Percentiles rank a stretch among this genome's conserved stretches.
Conservation (phyloP, 768 basidiomycete species). For the Postia placenta region DNA sequence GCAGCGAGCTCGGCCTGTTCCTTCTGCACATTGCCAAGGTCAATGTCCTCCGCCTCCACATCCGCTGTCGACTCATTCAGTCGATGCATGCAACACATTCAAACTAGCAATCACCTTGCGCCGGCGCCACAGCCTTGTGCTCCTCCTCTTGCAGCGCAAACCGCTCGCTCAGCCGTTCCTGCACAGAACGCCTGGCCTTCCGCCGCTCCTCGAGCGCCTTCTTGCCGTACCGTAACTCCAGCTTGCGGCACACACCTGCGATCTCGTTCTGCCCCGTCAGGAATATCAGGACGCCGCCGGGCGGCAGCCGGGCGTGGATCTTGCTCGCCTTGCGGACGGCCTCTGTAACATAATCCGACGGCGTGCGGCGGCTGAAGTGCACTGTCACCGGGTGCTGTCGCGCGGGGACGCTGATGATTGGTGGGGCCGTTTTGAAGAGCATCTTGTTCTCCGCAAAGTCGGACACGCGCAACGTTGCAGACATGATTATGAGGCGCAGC, state of each 20-base stretch:
- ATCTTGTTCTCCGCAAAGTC: slow-evolving; percentile 87
- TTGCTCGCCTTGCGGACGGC: slow-evolving; percentile 86
- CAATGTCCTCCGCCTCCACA: slow-evolving; percentile 77
- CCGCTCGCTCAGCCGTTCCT: slow-evolving; percentile 9
- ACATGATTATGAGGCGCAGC: slow-evolving; percentile 94
- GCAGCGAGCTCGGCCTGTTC: slow-evolving; percentile 48
- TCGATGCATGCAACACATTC: background rate
- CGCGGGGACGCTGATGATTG: slow-evolving; percentile 81
- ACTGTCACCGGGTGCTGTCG: slow-evolving; percentile 94
- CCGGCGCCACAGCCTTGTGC: slow-evolving; percentile 27
- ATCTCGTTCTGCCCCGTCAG: slow-evolving; percentile 98
- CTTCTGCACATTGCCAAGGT: slow-evolving; percentile 43
- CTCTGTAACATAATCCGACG: slow-evolving; percentile 83
- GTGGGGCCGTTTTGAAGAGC: slow-evolving; percentile 81
- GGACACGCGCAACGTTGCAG: slow-evolving; percentile 88
- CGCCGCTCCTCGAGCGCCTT: slow-evolving; percentile 54
- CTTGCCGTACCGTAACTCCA: slow-evolving; percentile 72
- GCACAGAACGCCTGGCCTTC: slow-evolving; percentile 22
- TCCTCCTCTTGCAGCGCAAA: slow-evolving; percentile 6
- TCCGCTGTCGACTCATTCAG: too few relatives aligned
- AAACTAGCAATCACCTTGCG: slow-evolving; percentile 45
- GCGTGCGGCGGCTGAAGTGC: slow-evolving; percentile 86
- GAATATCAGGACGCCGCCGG: slow-evolving; percentile 90
- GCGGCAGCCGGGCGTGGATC: slow-evolving; percentile 88
- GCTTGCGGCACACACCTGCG: slow-evolving; percentile 68